Percentiles rank a stretch among this genome's conserved stretches.
These are phyloP conservation scores for Neurospora sp. DNA, from an alignment of 495 filamentous ascomycete species.

Conservation along the genomic window DNA sequence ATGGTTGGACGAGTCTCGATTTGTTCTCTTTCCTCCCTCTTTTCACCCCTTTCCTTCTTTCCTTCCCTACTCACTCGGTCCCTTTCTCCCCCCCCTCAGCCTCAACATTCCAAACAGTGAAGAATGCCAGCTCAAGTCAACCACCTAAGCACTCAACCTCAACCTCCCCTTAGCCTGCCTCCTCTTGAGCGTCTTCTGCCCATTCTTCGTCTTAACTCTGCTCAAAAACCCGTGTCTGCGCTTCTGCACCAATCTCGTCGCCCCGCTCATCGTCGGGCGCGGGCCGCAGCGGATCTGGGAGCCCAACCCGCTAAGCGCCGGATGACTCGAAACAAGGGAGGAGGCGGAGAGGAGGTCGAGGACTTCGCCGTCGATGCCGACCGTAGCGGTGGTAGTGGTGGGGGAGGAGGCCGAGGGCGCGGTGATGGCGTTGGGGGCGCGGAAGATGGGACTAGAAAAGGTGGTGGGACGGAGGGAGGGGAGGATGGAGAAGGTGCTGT, in stretches of 20 bases:
- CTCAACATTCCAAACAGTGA: background rate
- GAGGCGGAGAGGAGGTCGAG: conserved; percentile 30
- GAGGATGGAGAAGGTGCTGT: conserved; percentile 31
- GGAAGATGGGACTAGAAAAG: conserved; percentile 16
- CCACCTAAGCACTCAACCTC: conserved; percentile 19
- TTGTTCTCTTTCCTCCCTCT: background rate
- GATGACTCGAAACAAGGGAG: conserved; percentile 19
- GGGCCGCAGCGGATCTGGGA: conserved; percentile 37
- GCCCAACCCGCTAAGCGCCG: conserved; percentile 23
- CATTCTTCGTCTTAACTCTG: conserved; percentile 26
- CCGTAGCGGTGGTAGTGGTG: background rate
- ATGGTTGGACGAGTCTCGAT: background rate
- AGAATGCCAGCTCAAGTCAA: too few relatives aligned
- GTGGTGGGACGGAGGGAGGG: conserved; percentile 29
- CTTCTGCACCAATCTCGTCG: conserved; percentile 39
- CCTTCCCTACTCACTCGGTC: background rate
- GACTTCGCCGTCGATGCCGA: background rate
- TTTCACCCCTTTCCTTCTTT: background rate
- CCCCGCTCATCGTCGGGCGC: conserved; percentile 30
- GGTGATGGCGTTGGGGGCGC: conserved; percentile 8
- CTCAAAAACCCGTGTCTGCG: conserved; percentile 37
- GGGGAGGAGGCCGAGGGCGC: background rate
- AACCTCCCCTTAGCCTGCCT: conserved; percentile 31
- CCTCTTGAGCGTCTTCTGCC: conserved; percentile 28
- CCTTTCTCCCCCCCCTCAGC: background rate